These are phyloP conservation scores for Neonothopanus nambi DNA, from an alignment of 1,284 basidiomycete species.

Conservation along the genomic window DNA sequence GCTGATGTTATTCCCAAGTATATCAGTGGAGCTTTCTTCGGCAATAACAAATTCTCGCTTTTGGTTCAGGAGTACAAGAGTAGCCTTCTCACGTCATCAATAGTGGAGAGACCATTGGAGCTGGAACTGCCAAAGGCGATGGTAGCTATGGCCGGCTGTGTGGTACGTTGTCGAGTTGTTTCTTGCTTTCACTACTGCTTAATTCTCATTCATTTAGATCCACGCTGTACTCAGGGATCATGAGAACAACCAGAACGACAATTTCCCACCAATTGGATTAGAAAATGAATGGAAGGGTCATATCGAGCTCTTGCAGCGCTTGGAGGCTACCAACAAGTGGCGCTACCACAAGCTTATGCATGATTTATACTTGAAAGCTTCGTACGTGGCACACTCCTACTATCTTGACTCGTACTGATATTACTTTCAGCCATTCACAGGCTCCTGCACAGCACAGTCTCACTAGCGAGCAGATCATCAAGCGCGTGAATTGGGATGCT, in stretches of 20 bases:
- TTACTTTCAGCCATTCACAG: not conserved
- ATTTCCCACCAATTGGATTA: not conserved
- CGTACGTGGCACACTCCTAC: not conserved
- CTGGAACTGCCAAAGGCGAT: not conserved
- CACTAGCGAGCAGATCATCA: not conserved
- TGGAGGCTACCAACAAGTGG: not conserved
- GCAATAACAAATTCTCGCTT: constrained; percentile 2
- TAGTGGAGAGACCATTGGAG: not conserved
- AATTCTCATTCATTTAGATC: not conserved
- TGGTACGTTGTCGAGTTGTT: not conserved
- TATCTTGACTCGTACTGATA: not conserved
- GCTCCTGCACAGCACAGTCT: not conserved
- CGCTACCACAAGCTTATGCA: not conserved
- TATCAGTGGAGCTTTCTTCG: not conserved
- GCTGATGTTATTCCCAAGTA: not conserved
- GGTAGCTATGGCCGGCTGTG: not conserved
- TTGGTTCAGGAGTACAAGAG: no score
- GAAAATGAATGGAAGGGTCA: not conserved
- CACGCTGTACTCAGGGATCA: not conserved
- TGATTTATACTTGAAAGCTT: not conserved
- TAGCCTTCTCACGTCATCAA: not conserved
- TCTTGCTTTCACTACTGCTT: not conserved
- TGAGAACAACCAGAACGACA: not conserved
- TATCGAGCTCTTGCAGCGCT: not conserved
- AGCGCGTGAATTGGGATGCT: not conserved